A percentile compares a stretch with the other conserved stretches of the same genome.
These are phyloP conservation scores for Pseudopyrenochaeta lycopersici DNA, from an alignment of 2,329 filamentous ascomycete species.

Conservation along the genomic window DNA sequence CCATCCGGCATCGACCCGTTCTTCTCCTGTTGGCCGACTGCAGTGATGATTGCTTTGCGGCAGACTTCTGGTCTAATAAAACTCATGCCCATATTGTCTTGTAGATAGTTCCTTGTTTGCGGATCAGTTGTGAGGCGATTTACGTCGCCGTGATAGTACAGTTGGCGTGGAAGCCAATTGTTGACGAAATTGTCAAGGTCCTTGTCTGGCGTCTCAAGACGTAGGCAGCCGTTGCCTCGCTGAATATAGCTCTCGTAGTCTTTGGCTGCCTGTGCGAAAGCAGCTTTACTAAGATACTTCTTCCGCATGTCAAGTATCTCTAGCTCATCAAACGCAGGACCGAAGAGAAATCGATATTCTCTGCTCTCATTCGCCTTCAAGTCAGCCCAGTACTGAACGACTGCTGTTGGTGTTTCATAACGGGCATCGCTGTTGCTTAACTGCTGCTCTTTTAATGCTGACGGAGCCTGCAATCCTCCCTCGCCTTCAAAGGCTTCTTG, in stretches of 20 bases:
- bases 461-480: slow-evolving; percentile 63
- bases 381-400: slow-evolving; percentile 61
- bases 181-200: slow-evolving; percentile 67
- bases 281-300: slow-evolving; percentile 61
- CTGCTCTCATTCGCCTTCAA: slow-evolving; percentile 53
- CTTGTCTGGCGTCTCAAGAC: slow-evolving; percentile 64
- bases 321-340: slow-evolving; percentile 62
- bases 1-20: slow-evolving; percentile 68
- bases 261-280: slow-evolving; percentile 56
- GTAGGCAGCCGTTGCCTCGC: slow-evolving; percentile 60
- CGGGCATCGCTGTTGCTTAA: slow-evolving; percentile 60
- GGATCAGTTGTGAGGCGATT: slow-evolving; percentile 68
- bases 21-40: slow-evolving; percentile 63
- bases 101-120: slow-evolving; percentile 67
- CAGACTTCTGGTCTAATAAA: slow-evolving; percentile 63
- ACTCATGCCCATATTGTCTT: slow-evolving; percentile 70
- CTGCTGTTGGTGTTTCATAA: slow-evolving; percentile 65
- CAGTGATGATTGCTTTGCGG: slow-evolving; percentile 59
- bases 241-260: slow-evolving; percentile 63
- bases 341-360: slow-evolving; percentile 65
- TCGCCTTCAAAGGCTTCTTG: slow-evolving; percentile 65
- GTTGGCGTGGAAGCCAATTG: slow-evolving; percentile 66
- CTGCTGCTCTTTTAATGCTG: slow-evolving; percentile 51
- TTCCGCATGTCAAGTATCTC: slow-evolving; percentile 58
- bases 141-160: slow-evolving; percentile 68